Evolutionary conservation across 305 asterid species (phyloP).

Genomic region (Rubia balearica): DNA sequence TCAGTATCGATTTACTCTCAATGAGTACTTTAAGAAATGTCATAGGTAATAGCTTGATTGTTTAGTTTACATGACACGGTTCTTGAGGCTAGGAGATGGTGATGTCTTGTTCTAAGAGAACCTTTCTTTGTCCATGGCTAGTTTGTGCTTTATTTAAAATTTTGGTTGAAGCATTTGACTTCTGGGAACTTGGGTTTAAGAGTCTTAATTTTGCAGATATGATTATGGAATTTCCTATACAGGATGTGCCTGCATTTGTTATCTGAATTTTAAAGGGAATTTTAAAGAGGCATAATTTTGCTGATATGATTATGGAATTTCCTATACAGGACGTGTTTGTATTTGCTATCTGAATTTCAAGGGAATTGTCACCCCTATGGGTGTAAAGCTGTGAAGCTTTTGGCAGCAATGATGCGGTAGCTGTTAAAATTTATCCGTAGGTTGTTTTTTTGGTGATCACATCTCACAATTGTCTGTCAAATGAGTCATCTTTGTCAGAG

Average conservation of each 20-base stretch:
- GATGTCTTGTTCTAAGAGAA: not conserved
- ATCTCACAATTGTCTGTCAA: too few species aligned
- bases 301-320: not conserved
- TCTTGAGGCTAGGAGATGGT: not conserved
- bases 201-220: not conserved
- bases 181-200: not conserved
- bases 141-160: not conserved
- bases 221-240: not conserved
- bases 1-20: constrained; percentile 20
- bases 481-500: too few species aligned
- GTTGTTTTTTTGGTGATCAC: too few species aligned
- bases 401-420: too few species aligned
- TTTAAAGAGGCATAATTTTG: not conserved
- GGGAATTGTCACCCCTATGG: too few species aligned
- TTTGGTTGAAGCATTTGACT: not conserved
- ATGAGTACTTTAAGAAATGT: not conserved
- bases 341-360: not conserved
- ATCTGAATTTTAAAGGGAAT: not conserved
- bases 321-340: not conserved
- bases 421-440: too few species aligned
- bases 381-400: too few species aligned
- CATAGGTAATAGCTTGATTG: not conserved
- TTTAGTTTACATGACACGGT: not conserved
- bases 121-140: not conserved
- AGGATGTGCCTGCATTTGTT: not conserved